Percentiles rank a stretch among this genome's conserved stretches.
Conservation (phyloP, 306 rosid species). For the Rubus idaeus region DNA sequence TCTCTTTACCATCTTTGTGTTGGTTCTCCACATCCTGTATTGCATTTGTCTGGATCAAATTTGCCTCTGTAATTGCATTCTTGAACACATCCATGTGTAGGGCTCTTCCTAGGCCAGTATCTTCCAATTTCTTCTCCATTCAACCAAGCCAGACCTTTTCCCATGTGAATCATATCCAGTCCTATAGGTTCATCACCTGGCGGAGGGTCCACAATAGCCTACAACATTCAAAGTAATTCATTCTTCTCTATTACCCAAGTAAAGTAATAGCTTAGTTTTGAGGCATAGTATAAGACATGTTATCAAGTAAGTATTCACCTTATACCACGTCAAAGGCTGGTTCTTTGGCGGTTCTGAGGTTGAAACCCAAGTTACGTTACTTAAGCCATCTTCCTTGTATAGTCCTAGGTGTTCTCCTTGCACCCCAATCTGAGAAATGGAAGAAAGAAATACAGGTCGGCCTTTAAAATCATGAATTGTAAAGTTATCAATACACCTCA, state of each 20-base stretch:
- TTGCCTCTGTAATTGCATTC: slow-evolving; percentile 87
- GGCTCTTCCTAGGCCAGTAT: slow-evolving; percentile 82
- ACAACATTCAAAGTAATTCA: slow-evolving; percentile 20
- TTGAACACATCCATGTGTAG: slow-evolving; percentile 59
- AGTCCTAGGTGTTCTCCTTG: slow-evolving; percentile 70
- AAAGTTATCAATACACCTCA: too few species aligned
- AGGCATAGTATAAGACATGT: slow-evolving; percentile 1
- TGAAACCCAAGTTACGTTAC: slow-evolving; percentile 60
- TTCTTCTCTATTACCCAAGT: slow-evolving; percentile 10
- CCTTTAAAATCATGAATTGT: neutral
- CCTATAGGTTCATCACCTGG: slow-evolving; percentile 80
- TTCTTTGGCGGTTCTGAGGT: slow-evolving; percentile 59
- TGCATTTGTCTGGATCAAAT: slow-evolving; percentile 81
- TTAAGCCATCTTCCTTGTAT: slow-evolving; percentile 53
- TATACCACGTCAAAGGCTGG: slow-evolving; percentile 90
- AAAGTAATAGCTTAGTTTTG: slow-evolving; percentile 19
- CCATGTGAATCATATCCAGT: slow-evolving; percentile 90
- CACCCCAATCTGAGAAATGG: slow-evolving; percentile 63
- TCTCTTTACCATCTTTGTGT: slow-evolving; percentile 75
- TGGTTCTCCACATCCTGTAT: slow-evolving; percentile 88
- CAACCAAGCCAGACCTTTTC: slow-evolving; percentile 97
- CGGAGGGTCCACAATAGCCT: slow-evolving; percentile 78
- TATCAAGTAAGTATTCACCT: slow-evolving; percentile 46
- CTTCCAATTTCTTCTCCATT: slow-evolving; percentile 98
- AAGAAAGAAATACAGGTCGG: slow-evolving; percentile 16